phyloP scores from a whole-genome alignment of 495 filamentous ascomycete species.

The Aspergillus baeticus region DNA sequence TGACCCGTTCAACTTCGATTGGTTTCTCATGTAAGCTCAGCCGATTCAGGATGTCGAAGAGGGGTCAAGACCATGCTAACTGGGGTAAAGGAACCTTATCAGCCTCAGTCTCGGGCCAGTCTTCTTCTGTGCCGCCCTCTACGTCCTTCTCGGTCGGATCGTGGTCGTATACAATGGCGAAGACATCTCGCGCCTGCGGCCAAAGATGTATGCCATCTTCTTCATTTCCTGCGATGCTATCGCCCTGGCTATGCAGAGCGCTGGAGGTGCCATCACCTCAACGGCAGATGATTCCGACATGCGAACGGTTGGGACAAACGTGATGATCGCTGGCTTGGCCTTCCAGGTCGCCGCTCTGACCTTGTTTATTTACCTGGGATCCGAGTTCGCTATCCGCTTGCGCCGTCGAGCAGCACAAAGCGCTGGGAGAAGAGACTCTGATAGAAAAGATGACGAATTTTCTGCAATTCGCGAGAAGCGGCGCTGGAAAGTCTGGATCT shows the following conservation, averaged over 20 bases:
- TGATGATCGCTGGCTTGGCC: conserved; percentile 37
- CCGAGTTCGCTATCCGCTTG: conserved; percentile 48
- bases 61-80: background rate
- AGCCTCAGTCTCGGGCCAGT: conserved; percentile 54
- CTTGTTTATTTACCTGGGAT: conserved; percentile 50
- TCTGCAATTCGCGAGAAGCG: background rate
- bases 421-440: background rate
- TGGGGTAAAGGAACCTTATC: conserved; percentile 42
- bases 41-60: background rate
- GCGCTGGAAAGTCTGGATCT: conserved; percentile 18
- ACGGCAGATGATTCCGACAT: conserved; percentile 29
- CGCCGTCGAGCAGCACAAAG: conserved; percentile 9
- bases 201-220: conserved; percentile 49
- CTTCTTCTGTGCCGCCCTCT: conserved; percentile 56
- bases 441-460: background rate
- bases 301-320: conserved; percentile 37
- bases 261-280: conserved; percentile 53
- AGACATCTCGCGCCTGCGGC: conserved; percentile 45
- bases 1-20: conserved; percentile 35
- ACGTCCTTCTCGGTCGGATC: conserved; percentile 55
- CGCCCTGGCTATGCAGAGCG: conserved; percentile 53
- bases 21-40: conserved; percentile 37
- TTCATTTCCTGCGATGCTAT: conserved; percentile 56
- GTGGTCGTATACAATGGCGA: conserved; percentile 45
- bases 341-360: conserved; percentile 51